Evolutionary conservation across 1,284 basidiomycete genomes (phyloP).

Genomic region (Ustilago lituana): DNA sequence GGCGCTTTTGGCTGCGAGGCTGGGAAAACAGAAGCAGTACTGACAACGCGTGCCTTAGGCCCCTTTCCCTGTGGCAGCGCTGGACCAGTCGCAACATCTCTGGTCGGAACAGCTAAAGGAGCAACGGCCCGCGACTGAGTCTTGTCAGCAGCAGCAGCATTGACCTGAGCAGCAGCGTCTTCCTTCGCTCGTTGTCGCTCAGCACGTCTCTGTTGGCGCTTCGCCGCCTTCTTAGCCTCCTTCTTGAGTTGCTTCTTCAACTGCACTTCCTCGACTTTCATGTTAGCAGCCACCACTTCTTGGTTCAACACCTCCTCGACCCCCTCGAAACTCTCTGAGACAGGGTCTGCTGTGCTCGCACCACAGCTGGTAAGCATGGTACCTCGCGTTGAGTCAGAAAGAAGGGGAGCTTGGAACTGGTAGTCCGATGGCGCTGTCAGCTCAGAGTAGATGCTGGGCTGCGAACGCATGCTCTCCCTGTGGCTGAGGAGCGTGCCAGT

Average conservation of each 20-base stretch:
- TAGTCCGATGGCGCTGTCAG: slow-evolving; percentile 46
- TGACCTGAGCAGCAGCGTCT: background rate
- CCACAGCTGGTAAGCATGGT: slow-evolving; percentile 10
- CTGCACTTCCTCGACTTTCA: slow-evolving; percentile 8
- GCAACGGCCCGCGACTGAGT: background rate
- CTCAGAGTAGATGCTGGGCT: slow-evolving; percentile 40
- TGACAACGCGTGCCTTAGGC: background rate
- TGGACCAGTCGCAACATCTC: background rate
- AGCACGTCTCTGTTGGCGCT: slow-evolving; percentile 19
- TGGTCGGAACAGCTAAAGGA: background rate
- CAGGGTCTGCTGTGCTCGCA: slow-evolving; percentile 5
- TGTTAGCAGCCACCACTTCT: background rate
- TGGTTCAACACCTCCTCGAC: background rate
- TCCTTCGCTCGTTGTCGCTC: slow-evolving; percentile 15
- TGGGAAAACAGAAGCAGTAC: background rate
- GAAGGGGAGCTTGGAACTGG: slow-evolving; percentile 32
- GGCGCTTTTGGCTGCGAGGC: background rate
- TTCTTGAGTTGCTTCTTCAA: slow-evolving; percentile 25
- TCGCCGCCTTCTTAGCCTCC: slow-evolving; percentile 28
- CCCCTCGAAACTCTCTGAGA: slow-evolving; percentile 1
- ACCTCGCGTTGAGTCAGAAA: slow-evolving; percentile 11
- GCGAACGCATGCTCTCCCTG: slow-evolving; percentile 21
- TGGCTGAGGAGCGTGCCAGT: slow-evolving; percentile 4
- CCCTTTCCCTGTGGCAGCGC: too few relatives aligned
- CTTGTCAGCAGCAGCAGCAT: background rate